phyloP scores from a whole-genome alignment of 164 flowering plant genomes.

The Magnolia sinica region DNA sequence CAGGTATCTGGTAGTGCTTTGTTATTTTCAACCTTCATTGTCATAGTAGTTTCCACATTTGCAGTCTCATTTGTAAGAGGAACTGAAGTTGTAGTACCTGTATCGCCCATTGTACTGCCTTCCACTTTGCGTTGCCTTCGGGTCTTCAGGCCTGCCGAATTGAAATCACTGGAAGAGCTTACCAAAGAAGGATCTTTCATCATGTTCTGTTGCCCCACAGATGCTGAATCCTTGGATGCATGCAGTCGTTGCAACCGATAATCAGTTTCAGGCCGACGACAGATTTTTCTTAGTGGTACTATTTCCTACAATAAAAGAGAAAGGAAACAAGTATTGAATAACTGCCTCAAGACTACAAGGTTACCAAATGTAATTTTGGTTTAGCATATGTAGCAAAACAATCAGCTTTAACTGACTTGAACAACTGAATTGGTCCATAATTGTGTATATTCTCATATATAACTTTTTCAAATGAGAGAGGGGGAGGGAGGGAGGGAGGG shows the following conservation, averaged over 20 bases:
- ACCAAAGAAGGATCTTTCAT: conserved; percentile 23
- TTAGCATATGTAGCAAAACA: no score
- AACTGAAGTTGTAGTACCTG: neutral
- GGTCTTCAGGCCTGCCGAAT: conserved; percentile 21
- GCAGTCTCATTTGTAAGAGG: conserved; percentile 15
- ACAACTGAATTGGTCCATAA: no score
- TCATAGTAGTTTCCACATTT: conserved; percentile 1
- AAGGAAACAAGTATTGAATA: neutral
- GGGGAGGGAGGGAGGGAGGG: no score
- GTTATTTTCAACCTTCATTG: conserved; percentile 13
- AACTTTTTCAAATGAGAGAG: no score
- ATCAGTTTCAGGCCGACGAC: conserved; percentile 96
- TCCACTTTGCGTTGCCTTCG: conserved; percentile 22
- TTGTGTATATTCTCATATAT: no score
- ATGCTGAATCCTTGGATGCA: conserved; percentile 40
- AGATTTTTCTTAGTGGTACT: conserved; percentile 80
- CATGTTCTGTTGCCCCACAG: conserved; percentile 32
- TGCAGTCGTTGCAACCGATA: conserved; percentile 77
- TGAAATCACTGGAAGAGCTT: conserved; percentile 12
- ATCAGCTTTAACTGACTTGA: no score
- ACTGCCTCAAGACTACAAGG: neutral
- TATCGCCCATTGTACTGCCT: neutral
- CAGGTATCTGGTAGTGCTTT: conserved; percentile 1
- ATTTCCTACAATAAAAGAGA: conserved; percentile 53
- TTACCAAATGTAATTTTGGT: no score